Percentiles rank a stretch among this genome's conserved stretches.
phyloP scores from a whole-genome alignment of 257 asterid species.

The Catharanthus roseus region DNA sequence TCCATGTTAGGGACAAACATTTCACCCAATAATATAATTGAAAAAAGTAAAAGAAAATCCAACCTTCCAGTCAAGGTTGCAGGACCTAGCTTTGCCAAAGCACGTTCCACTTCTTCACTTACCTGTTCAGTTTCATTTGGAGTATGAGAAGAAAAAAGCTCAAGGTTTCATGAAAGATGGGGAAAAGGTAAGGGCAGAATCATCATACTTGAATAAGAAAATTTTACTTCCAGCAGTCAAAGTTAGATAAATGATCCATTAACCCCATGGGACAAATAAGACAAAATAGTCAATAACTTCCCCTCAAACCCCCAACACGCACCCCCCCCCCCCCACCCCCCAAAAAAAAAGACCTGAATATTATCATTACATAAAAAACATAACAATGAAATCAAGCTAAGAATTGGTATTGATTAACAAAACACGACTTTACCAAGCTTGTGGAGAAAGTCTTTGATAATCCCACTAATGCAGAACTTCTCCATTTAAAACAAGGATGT shows the following conservation, averaged over 20 bases:
- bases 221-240: neutral
- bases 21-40: neutral
- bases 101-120: slow-evolving; percentile 98
- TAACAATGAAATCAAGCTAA: neutral
- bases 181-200: neutral
- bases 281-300: neutral
- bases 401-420: neutral
- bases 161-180: slow-evolving; percentile 5
- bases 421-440: neutral
- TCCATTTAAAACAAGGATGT: neutral
- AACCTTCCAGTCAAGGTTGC: slow-evolving; percentile 77
- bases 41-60: slow-evolving; percentile 5
- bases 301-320: too few species aligned
- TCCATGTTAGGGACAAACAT: neutral
- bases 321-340: neutral
- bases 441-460: too few species aligned
- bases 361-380: neutral
- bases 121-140: slow-evolving; percentile 49
- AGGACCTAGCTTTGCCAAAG: slow-evolving; percentile 92
- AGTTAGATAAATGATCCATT: neutral
- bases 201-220: neutral
- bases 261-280: neutral
- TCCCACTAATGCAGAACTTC: too few species aligned
- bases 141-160: neutral
- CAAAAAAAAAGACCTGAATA: neutral